Base-by-base conservation (phyloP, 257 asterid genomes). In the Petunia axillaris region DNA sequence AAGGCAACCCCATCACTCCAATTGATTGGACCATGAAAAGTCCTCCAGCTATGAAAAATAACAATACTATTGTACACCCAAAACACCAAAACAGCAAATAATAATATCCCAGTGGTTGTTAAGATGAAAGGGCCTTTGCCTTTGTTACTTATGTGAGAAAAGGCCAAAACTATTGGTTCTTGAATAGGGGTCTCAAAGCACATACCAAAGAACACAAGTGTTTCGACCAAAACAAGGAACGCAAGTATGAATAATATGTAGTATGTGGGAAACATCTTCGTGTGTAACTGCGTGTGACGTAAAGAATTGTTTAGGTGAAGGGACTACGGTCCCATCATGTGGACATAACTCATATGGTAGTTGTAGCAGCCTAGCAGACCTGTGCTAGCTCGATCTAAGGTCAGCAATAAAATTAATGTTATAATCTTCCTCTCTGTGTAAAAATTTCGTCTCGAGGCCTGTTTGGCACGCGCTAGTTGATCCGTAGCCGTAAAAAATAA, bases 1-100 rank as follows among this genome's bases (percentile, higher is more conserved):
- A 83, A 50, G 14, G 84, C 64, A 64, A 83, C 83, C 68, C 70
- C 79, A 54, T 85, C 86, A 38, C 76, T 80, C 25, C 82, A 85
- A 77, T 80, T 83, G 68, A 64, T 44, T 11, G 83, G 68, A 8
- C 50, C 80, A 57, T 54, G 67, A 15, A 55, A 55, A 16, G 55
- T 76, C 39, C 66, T 55, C 4, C 43, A 35, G 43, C 60, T 71
- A 71, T 39, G 48, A 5, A 46, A 46, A 46, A 71, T 48, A 59
- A 39, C 36, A 35, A 48, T 71, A 71, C 2, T 4, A 10, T 1
- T 46, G 60, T 48, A 71, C 35, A 48, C 43, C 60, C 60, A 71
- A 3, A 25, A 71, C 11, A 71, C 43, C 25, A 71, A 71, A 71
- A 46, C 35, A 25, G 25, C 4, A 25, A 71, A 10, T 25, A 48